These are phyloP conservation scores for Eucalyptus marginata DNA, from an alignment of 345 rosid genomes.

Conservation along the genomic window DNA sequence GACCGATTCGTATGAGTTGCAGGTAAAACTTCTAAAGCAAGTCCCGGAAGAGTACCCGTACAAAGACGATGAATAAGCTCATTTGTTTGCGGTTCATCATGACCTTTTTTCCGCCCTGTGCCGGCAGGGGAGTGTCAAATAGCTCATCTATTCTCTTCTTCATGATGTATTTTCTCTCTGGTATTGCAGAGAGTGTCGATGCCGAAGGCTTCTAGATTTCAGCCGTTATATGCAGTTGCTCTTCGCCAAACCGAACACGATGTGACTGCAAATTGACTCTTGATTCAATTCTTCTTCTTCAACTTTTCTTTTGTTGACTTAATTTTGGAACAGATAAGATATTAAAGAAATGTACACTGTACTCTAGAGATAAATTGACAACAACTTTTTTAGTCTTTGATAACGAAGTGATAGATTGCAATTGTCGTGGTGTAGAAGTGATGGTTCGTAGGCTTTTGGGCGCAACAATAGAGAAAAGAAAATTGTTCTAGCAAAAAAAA, in stretches of 20 bases:
- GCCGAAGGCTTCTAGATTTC: not conserved
- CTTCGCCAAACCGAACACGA: not conserved
- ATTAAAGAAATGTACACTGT: not conserved
- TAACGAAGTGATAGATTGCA: not conserved
- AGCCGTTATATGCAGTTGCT: not conserved
- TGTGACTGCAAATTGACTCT: not conserved
- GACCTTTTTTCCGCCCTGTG: not conserved
- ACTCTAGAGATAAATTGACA: not conserved
- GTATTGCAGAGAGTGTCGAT: not conserved
- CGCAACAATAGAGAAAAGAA: not conserved
- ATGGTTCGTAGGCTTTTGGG: not conserved
- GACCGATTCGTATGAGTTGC: slow-evolving; percentile 75
- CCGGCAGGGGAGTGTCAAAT: not conserved
- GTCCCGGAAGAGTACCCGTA: slow-evolving; percentile 82
- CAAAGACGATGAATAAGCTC: slow-evolving; percentile 74
- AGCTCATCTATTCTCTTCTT: not conserved
- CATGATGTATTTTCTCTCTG: not conserved
- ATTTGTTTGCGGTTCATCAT: not conserved
- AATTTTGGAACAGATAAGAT: not conserved
- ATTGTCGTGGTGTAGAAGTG: not conserved
- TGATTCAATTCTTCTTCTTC: not conserved
- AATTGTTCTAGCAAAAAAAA: not conserved
- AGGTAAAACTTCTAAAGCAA: slow-evolving; percentile 80
- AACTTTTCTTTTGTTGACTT: not conserved
- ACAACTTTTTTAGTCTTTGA: not conserved